Conservation (phyloP, 2,329 filamentous ascomycete species). For the Alternaria sp. region DNA sequence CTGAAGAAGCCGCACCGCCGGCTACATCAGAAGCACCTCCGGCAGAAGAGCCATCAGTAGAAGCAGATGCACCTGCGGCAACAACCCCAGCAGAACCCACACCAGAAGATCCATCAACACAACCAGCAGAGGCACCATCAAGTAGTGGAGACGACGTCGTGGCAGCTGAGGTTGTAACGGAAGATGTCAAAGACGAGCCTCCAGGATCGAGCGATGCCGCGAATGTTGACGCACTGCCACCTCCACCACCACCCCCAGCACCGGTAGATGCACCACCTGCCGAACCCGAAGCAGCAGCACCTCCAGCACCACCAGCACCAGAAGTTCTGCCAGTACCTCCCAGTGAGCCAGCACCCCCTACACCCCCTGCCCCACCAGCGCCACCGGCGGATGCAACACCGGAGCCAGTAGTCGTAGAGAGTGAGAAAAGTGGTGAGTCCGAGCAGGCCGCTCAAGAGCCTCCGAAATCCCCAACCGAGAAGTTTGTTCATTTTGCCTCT, state of each 20-base stretch:
- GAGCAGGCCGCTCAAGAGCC: slow-evolving; percentile 43
- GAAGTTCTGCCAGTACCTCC: slow-evolving; percentile 7
- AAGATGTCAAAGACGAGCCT: slow-evolving; percentile 36
- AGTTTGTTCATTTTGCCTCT: slow-evolving; percentile 47
- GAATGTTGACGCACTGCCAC: slow-evolving; percentile 1
- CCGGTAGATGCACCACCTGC: not conserved
- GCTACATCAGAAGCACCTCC: slow-evolving; percentile 9
- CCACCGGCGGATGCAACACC: slow-evolving; percentile 8
- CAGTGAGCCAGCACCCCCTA: slow-evolving; percentile 14
- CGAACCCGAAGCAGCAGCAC: slow-evolving; percentile 6
- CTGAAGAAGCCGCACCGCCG: slow-evolving; percentile 2
- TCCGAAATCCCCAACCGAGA: slow-evolving; percentile 39
- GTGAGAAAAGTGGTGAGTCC: slow-evolving; percentile 47
- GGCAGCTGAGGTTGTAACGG: slow-evolving; percentile 19
- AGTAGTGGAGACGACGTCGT: slow-evolving; percentile 13
- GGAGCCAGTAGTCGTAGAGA: slow-evolving; percentile 15
- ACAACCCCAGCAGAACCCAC: slow-evolving; percentile 7
- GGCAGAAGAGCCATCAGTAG: slow-evolving; percentile 2
- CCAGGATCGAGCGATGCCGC: slow-evolving; percentile 14
- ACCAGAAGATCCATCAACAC: not conserved
- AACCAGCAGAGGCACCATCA: slow-evolving; percentile 4
- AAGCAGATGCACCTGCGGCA: slow-evolving; percentile 7
- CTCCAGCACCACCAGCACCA: slow-evolving; percentile 16
- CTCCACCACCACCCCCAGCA: slow-evolving; percentile 11
- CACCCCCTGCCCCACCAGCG: slow-evolving; percentile 17